Conservation (phyloP, 371 early-diverging fungal genomes). For the Mortierella sp. region DNA sequence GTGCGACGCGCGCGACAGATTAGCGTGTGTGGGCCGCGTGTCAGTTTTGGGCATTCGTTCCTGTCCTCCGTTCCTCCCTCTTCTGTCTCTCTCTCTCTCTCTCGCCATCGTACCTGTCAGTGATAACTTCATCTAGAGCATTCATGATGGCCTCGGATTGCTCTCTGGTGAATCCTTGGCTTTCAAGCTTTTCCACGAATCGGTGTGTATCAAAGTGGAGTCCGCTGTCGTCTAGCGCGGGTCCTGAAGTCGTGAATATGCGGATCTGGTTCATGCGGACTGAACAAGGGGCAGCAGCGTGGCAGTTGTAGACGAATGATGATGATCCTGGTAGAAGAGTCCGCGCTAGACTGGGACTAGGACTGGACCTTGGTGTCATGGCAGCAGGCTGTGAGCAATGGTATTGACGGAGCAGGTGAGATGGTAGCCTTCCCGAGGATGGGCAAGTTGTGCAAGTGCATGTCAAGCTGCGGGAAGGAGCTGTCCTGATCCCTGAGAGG, state of each 20-base stretch:
- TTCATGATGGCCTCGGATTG: constrained; percentile 86
- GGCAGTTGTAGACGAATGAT: background rate
- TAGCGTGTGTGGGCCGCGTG: too few species aligned
- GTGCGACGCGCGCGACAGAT: too few species aligned
- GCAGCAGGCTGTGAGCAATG: too few species aligned
- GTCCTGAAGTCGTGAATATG: constrained; percentile 26
- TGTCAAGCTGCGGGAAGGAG: too few species aligned
- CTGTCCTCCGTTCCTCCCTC: too few species aligned
- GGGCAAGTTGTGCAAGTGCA: too few species aligned
- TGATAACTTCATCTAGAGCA: constrained; percentile 76
- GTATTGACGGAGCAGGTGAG: too few species aligned
- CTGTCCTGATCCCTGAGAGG: too few species aligned
- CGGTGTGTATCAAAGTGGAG: constrained; percentile 81
- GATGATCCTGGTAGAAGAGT: background rate
- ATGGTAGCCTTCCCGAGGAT: too few species aligned
- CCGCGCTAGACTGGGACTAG: background rate
- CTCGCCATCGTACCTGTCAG: constrained; percentile 88
- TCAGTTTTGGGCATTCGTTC: too few species aligned
- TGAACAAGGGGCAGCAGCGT: background rate
- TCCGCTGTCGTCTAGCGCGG: constrained; percentile 17
- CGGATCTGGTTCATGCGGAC: constrained; percentile 17
- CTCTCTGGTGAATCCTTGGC: constrained; percentile 77
- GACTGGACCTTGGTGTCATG: too few species aligned
- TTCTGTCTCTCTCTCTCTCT: too few species aligned
- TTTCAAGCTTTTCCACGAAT: constrained; percentile 79